Conservation (phyloP, 352 stramenopile species). For the Phytopythium sindhum region DNA sequence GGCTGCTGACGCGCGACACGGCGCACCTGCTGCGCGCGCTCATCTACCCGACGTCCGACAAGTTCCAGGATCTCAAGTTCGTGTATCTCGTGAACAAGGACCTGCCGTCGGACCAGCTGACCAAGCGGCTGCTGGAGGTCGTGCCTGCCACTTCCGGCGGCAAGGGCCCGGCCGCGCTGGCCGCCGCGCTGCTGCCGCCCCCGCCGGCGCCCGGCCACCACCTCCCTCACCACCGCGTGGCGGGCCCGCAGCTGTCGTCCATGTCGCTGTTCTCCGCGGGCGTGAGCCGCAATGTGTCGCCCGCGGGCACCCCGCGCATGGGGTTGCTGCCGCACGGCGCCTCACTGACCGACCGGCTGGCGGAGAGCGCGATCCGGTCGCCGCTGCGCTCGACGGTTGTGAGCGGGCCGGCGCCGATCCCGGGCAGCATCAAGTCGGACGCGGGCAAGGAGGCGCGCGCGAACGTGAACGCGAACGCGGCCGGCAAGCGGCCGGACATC, state of each 20-base stretch:
- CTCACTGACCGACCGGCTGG: slow-evolving; percentile 12
- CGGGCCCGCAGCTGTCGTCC: slow-evolving; percentile 5
- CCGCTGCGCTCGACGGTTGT: slow-evolving; percentile 7
- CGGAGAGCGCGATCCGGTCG: slow-evolving; percentile 10
- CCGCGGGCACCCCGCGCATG: slow-evolving; percentile 22
- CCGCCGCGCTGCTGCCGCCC: slow-evolving; percentile 15
- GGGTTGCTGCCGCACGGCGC: slow-evolving; percentile 22
- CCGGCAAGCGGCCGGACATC: slow-evolving; percentile 30
- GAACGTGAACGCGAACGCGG: neutral
- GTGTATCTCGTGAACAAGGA: slow-evolving; percentile 89
- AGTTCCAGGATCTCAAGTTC: slow-evolving; percentile 86
- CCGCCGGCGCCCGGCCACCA: slow-evolving; percentile 3
- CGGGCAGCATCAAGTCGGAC: slow-evolving; percentile 11
- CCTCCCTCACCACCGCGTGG: slow-evolving; percentile 4
- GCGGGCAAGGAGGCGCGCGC: slow-evolving; percentile 1
- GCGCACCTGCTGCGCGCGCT: slow-evolving; percentile 70
- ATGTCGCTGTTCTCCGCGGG: slow-evolving; percentile 34
- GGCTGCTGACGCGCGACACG: slow-evolving; percentile 59
- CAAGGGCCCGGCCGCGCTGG: slow-evolving; percentile 26
- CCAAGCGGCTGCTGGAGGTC: slow-evolving; percentile 71
- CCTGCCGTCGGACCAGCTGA: slow-evolving; percentile 65
- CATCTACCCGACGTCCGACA: slow-evolving; percentile 80
- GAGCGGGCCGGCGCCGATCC: neutral
- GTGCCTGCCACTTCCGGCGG: slow-evolving; percentile 32
- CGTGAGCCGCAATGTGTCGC: slow-evolving; percentile 21